Evolutionary conservation across 2,329 filamentous ascomycete genomes (phyloP).

Genomic region (Trichoderma aggressivum): DNA sequence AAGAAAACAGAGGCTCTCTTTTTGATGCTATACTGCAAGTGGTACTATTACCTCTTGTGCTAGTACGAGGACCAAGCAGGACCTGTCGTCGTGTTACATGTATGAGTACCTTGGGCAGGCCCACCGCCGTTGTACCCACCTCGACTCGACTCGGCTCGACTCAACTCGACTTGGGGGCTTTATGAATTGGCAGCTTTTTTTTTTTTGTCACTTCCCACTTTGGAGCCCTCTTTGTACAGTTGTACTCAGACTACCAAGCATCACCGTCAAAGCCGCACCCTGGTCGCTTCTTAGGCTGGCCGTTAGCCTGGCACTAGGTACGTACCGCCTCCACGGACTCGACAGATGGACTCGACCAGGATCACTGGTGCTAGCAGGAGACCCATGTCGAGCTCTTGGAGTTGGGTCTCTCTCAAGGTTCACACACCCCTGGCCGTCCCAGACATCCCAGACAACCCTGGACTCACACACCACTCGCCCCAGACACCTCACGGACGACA

Average conservation of each 20-base stretch:
- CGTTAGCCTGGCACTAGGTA: conserved; percentile 13
- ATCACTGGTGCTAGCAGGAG: background rate
- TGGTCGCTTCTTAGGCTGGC: background rate
- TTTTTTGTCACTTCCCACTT: conserved; percentile 7
- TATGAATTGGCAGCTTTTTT: background rate
- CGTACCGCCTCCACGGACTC: conserved; percentile 18
- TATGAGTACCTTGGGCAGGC: background rate
- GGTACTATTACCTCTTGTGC: background rate
- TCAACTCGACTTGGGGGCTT: background rate
- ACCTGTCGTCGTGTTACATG: background rate
- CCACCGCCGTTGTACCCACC: conserved; percentile 7
- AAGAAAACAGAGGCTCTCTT: background rate
- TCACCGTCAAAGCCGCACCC: background rate
- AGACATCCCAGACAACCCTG: background rate
- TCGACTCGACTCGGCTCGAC: background rate
- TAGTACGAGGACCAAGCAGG: background rate
- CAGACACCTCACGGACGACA: conserved; percentile 20
- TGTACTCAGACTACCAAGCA: background rate
- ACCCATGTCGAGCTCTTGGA: background rate
- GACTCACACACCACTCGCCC: conserved; percentile 17
- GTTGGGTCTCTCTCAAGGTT: conserved; percentile 15
- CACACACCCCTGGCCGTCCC: conserved; percentile 9
- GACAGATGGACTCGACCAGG: background rate
- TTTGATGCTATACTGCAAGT: background rate
- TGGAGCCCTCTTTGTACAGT: background rate